Evolutionary conservation across 352 stramenopile genomes (phyloP).

Genomic region (Stephanocyclus meneghinianus): DNA sequence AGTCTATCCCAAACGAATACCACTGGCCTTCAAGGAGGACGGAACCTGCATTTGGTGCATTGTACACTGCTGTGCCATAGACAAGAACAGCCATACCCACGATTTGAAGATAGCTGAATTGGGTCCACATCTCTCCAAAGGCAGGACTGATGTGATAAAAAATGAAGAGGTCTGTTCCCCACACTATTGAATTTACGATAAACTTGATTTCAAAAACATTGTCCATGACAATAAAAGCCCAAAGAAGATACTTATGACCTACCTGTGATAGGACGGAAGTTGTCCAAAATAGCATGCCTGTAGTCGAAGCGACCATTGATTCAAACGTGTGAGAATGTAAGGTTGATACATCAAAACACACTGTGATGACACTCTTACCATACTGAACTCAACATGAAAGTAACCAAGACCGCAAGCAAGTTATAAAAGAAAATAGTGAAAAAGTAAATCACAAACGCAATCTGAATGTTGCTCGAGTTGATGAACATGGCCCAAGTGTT

Average conservation of each 20-base stretch:
- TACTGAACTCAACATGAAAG: constrained; percentile 93
- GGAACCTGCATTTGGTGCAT: constrained; percentile 85
- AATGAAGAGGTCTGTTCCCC: constrained; percentile 91
- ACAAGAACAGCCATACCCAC: constrained; percentile 90
- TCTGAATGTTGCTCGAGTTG: constrained; percentile 72
- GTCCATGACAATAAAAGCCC: background rate
- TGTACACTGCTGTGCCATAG: constrained; percentile 95
- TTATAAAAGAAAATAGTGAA: constrained; percentile 95
- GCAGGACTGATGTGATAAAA: constrained; percentile 90
- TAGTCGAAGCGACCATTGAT: background rate
- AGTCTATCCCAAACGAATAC: constrained; percentile 66
- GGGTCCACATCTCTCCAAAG: constrained; percentile 93
- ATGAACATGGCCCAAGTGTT: constrained; percentile 82
- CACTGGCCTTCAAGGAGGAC: constrained; percentile 75
- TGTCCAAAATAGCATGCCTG: constrained; percentile 95
- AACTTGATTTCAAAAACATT: background rate
- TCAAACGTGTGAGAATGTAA: background rate
- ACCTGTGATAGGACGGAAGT: constrained; percentile 90
- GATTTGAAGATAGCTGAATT: constrained; percentile 93
- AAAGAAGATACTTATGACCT: background rate
- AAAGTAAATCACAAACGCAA: constrained; percentile 86
- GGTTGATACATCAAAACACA: background rate
- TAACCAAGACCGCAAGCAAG: constrained; percentile 94
- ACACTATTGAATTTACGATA: constrained; percentile 83
- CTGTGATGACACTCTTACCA: constrained; percentile 63